These are phyloP conservation scores for Auriscalpium orientale DNA, from an alignment of 768 basidiomycete species.

Conservation along the genomic window DNA sequence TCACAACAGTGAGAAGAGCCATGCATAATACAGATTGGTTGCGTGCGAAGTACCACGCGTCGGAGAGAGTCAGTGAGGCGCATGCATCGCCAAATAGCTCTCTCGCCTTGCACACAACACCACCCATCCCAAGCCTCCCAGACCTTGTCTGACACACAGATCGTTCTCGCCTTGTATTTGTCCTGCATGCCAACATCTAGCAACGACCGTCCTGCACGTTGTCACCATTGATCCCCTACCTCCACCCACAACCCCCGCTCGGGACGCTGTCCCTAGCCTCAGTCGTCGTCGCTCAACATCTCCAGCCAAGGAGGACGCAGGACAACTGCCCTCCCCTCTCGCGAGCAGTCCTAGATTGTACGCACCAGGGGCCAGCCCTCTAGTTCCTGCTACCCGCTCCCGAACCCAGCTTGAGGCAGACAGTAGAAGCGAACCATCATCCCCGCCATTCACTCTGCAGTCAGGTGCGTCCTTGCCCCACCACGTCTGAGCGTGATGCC, in stretches of 20 bases:
- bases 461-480: constrained; percentile 3
- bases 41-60: constrained; percentile 15
- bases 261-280: constrained; percentile 15
- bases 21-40: neutral
- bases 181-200: constrained; percentile 14
- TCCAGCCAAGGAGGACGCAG: neutral
- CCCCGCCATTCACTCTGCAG: constrained; percentile 1
- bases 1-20: neutral
- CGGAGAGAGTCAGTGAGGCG: neutral
- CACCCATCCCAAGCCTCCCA: neutral
- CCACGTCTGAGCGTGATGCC: neutral
- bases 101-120: constrained; percentile 5
- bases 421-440: constrained; percentile 7
- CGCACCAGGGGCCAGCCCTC: constrained; percentile 6
- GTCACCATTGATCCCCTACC: constrained; percentile 19
- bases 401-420: constrained; percentile 17
- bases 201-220: constrained; percentile 12
- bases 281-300: constrained; percentile 7
- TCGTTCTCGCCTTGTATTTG: constrained; percentile 8
- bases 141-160: constrained; percentile 11
- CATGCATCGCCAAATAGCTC: neutral
- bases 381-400: constrained; percentile 14
- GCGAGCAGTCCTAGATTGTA: neutral
- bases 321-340: neutral
- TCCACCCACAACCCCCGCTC: constrained; percentile 16